Base-by-base conservation (phyloP, 108 stramenopile genomes). In the Chaetoceros tenuissimus region DNA sequence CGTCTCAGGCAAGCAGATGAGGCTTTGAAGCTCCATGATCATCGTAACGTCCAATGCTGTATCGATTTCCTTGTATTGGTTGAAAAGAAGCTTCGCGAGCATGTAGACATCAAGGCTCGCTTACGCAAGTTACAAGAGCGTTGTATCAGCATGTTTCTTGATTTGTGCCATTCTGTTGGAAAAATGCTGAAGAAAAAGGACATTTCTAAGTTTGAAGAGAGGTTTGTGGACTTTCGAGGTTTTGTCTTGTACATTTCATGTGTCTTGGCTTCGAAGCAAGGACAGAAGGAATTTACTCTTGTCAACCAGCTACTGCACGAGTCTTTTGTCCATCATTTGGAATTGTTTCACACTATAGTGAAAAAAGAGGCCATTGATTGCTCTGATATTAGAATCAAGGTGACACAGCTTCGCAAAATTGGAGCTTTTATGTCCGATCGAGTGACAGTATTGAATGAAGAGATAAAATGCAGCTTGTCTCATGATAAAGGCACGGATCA, bases 371-470 rank as follows among this genome's bases (percentile, higher is more conserved):
- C 57, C 21, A 55, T 62, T 51, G 69, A 81, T n/a, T 74, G 74
- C 31, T 51, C 49, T 8, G 40, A 31, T 22, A 56, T 77, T 30
- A 52, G 62, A 29, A 24, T 28, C 3, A 27, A 57, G 54, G 54
- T 77, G 19, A 54, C 45, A n/a, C n/a, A n/a, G n/a, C 26, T 48
- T 18, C 40, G 77, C 24, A 30, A 24, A 24, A 48, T 72, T 53
- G 80, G 80, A 20, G 29, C 55, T 3, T 81, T 78, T 45, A 48
- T 66, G 16, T 66, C 74, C 20, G 77, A 81, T 62, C 48, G 50
- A 24, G 49, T 61, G 28, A 67, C 76, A 34, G 53, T 77, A 0
- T 52, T 81, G 10, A 51, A 64, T 28, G 71, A 75, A 43, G 50
- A 73, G 57, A 31, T 61, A 8, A 64, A 69, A 28, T 8, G 7